Evolutionary conservation across 495 filamentous ascomycete genomes (phyloP).

Genomic region (Thermothielavioides terrestris): DNA sequence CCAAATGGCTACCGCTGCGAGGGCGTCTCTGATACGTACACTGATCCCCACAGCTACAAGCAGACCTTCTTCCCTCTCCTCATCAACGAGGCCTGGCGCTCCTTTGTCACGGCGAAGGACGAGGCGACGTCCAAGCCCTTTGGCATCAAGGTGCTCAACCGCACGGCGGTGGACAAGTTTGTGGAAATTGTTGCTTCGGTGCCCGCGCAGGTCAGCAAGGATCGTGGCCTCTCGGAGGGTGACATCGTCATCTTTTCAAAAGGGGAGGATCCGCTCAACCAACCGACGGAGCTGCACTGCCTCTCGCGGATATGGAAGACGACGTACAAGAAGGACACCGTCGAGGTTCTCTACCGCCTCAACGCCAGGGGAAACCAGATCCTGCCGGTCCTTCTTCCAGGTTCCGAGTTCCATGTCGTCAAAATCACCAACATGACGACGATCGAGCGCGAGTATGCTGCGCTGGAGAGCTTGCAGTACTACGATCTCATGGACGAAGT

Average conservation of each 20-base stretch:
- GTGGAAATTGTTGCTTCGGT: slow-evolving; percentile 82
- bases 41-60: slow-evolving; percentile 69
- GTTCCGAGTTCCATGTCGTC: slow-evolving; percentile 58
- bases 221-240: slow-evolving; percentile 66
- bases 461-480: slow-evolving; percentile 80
- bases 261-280: slow-evolving; percentile 53
- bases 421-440: slow-evolving; percentile 84
- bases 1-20: slow-evolving; percentile 65
- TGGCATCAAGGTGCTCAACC: slow-evolving; percentile 74
- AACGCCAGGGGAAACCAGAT: slow-evolving; percentile 47
- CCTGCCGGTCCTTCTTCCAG: slow-evolving; percentile 43
- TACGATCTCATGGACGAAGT: slow-evolving; percentile 94
- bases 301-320: slow-evolving; percentile 75
- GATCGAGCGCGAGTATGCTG: slow-evolving; percentile 89
- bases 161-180: slow-evolving; percentile 84
- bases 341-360: slow-evolving; percentile 79
- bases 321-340: slow-evolving; percentile 63
- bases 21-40: slow-evolving; percentile 66
- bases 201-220: slow-evolving; percentile 56
- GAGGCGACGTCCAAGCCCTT: slow-evolving; percentile 70
- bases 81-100: slow-evolving; percentile 91
- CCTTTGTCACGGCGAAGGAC: slow-evolving; percentile 81
- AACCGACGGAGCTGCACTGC: slow-evolving; percentile 61
- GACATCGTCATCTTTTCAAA: slow-evolving; percentile 82
- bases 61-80: slow-evolving; percentile 83